Conservation (phyloP, 2,329 filamentous ascomycete genomes). For the Neofusicoccum umdonicola region DNA sequence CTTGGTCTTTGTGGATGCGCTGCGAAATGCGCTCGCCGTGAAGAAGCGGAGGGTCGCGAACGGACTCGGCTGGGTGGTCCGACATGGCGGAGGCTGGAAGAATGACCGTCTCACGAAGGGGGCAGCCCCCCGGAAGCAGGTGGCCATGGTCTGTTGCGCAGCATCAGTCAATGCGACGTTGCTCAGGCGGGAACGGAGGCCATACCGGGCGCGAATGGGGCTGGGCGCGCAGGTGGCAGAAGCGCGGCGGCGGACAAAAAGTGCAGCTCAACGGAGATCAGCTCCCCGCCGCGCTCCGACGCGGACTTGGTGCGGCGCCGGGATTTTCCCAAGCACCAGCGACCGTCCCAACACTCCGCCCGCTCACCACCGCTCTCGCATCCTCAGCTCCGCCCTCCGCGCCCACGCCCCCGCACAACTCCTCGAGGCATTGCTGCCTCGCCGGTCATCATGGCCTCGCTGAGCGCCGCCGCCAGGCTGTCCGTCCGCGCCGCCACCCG, state of each 20-base stretch:
- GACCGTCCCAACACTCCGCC: slow-evolving; percentile 12
- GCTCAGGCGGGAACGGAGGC: neutral
- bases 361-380: slow-evolving; percentile 4
- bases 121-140: neutral
- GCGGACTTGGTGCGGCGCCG: slow-evolving; percentile 10
- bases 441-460: slow-evolving; percentile 58
- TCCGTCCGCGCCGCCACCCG: slow-evolving; percentile 60
- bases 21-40: neutral
- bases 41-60: neutral
- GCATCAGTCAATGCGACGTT: neutral
- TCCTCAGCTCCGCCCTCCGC: slow-evolving; percentile 1
- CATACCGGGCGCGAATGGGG: slow-evolving; percentile 4
- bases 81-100: neutral
- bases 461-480: slow-evolving; percentile 62
- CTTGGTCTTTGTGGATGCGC: neutral
- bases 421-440: slow-evolving; percentile 17
- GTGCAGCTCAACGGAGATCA: slow-evolving; percentile 16
- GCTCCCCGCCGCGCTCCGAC: slow-evolving; percentile 18
- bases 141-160: slow-evolving; percentile 2
- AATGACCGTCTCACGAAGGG: neutral
- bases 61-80: neutral
- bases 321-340: slow-evolving; percentile 16
- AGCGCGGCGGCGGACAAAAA: slow-evolving; percentile 2
- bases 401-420: neutral
- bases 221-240: slow-evolving; percentile 4